Evolutionary conservation across 2,329 filamentous ascomycete genomes (phyloP), one percentile per base, ranked within the genome.

Genomic region (Ceratocystis ficicola): DNA sequence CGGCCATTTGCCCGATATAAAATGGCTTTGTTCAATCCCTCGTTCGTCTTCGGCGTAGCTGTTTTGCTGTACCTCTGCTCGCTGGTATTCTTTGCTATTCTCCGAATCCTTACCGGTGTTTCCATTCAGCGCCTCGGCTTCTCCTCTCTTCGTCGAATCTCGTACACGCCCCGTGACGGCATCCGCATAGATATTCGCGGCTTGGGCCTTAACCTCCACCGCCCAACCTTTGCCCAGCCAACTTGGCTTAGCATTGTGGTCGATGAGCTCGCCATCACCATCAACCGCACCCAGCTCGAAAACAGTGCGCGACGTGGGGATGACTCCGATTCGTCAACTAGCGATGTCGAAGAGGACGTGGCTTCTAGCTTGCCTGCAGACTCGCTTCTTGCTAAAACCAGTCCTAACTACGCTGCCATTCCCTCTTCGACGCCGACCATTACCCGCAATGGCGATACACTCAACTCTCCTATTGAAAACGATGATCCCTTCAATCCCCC

Each of bases 81-180:
- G 69, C 99, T 99, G 73, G 86, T 99, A 68, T 76, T 96, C 68
- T 96, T 99, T 75, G 94, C 94, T 72, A 83, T 97, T 71, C 78
- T 99, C 69, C 90, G 94, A 70, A 92, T 97, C 71, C 80, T 93
- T 68, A 97, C 93, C 44, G 94, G 94, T 68, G 81, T 99, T 66
- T 99, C 94, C 5, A 96, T 99, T 70, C 95, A 99, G 76, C 86
- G 94, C 70, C 84, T 99, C 71, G 94, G 94, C 69, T 95, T 95
- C 75, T 86, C 95, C 70, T 96, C 94, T 44, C 81, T 99, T 70
- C 87, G 93, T 69, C 88, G 93, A 70, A 87, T 99, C 69, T 88
- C 91, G 67, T 97, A 95, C 75, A 90, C 89, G 15, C 90, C 90
- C 32, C 86, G 83, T 75, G 90, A 96, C 82, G 94, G 94, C 71